These are phyloP conservation scores for Sporothrix mexicana DNA, from an alignment of 2,329 filamentous ascomycete species.

Conservation along the genomic window DNA sequence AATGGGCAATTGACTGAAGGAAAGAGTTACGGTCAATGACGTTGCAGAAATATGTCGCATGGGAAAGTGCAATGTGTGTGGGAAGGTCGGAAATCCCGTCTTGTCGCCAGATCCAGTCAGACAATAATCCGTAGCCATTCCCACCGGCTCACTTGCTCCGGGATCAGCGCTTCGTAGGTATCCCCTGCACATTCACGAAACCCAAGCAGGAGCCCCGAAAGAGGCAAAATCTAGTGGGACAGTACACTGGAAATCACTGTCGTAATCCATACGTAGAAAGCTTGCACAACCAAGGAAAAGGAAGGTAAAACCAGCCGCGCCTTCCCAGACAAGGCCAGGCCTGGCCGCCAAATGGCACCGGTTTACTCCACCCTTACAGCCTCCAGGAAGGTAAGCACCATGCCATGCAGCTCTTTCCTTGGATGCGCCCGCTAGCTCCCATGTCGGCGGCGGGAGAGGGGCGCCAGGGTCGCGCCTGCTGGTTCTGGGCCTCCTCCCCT, in stretches of 20 bases:
- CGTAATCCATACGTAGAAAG: conserved; percentile 10
- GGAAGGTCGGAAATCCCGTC: background rate
- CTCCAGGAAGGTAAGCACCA: background rate
- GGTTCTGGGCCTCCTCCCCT: conserved; percentile 4
- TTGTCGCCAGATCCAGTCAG: background rate
- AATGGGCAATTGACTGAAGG: too few species aligned
- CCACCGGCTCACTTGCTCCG: conserved; percentile 18
- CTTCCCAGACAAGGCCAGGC: conserved; percentile 1
- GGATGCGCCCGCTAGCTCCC: conserved; percentile 9
- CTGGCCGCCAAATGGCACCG: background rate
- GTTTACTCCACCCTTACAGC: background rate
- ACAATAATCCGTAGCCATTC: too few species aligned
- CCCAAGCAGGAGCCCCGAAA: background rate
- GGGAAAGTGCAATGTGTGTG: background rate
- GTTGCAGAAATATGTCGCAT: background rate
- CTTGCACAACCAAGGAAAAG: conserved; percentile 17
- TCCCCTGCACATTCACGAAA: background rate
- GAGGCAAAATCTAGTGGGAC: background rate
- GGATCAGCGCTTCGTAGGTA: background rate
- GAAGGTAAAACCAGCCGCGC: conserved; percentile 1
- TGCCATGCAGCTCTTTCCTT: conserved; percentile 10
- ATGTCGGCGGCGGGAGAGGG: conserved; percentile 21
- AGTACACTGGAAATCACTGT: background rate
- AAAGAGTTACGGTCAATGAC: too few species aligned
- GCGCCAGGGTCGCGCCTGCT: conserved; percentile 18